phyloP scores from a whole-genome alignment of 2,329 filamentous ascomycete species.

The Dactylellina parvicollis region DNA sequence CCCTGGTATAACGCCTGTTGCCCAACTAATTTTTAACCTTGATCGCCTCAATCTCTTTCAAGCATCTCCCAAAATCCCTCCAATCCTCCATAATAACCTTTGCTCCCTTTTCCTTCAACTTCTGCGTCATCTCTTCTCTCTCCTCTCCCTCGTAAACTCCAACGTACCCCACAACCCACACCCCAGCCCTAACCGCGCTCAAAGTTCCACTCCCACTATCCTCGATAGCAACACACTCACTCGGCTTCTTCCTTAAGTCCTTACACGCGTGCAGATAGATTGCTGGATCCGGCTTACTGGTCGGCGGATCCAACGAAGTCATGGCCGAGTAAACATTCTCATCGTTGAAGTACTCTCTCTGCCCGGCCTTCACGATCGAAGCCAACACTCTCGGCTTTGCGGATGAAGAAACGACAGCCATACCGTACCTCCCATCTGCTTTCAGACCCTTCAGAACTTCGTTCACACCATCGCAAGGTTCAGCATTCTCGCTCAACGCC shows the following conservation, averaged over 20 bases:
- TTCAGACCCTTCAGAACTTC: conserved; percentile 74
- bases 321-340: conserved; percentile 84
- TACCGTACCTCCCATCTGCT: conserved; percentile 71
- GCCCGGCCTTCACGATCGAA: conserved; percentile 79
- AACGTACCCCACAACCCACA: conserved; percentile 84
- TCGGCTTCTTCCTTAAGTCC: conserved; percentile 74
- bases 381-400: conserved; percentile 81
- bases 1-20: too few relatives aligned
- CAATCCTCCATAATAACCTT: conserved; percentile 71
- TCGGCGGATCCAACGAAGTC: conserved; percentile 79
- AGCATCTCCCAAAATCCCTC: conserved; percentile 66
- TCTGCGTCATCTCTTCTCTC: conserved; percentile 72
- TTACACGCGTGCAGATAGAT: conserved; percentile 84
- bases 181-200: conserved; percentile 78
- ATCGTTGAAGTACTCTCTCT: conserved; percentile 80
- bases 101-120: conserved; percentile 71
- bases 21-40: neutral
- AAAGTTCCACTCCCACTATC: conserved; percentile 87
- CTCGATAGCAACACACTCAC: conserved; percentile 82
- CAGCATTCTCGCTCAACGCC: conserved; percentile 75
- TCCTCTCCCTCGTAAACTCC: conserved; percentile 73
- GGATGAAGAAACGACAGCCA: conserved; percentile 83
- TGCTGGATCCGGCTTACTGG: conserved; percentile 88
- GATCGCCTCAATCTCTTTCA: conserved; percentile 57
- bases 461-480: conserved; percentile 75